Evolutionary conservation across 2,329 filamentous ascomycete genomes (phyloP).

Genomic region (Didymella pomorum): DNA sequence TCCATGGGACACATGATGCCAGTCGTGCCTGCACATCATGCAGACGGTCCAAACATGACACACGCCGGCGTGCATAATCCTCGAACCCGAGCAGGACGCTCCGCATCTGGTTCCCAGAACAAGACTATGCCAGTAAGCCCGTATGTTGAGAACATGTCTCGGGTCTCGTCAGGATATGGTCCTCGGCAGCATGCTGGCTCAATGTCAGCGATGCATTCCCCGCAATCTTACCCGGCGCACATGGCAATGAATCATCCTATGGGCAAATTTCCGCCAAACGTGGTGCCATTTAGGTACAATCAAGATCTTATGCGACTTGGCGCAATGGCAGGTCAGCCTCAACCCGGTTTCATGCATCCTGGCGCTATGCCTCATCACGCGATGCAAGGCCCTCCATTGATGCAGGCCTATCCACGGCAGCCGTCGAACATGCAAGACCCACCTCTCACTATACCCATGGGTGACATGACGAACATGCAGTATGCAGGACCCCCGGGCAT

Average conservation of each 20-base stretch:
- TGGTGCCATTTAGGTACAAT: slow-evolving; percentile 27
- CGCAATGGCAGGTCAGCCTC: slow-evolving; percentile 25
- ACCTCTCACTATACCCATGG: slow-evolving; percentile 28
- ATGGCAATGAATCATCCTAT: slow-evolving; percentile 26
- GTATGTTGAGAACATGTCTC: slow-evolving; percentile 34
- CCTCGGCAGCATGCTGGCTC: slow-evolving; percentile 25
- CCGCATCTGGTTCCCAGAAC: slow-evolving; percentile 20
- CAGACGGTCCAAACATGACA: slow-evolving; percentile 4
- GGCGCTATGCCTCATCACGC: slow-evolving; percentile 23
- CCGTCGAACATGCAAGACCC: slow-evolving; percentile 4
- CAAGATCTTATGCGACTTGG: slow-evolving; percentile 17
- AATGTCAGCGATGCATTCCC: slow-evolving; percentile 25
- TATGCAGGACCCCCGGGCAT: slow-evolving; percentile 18
- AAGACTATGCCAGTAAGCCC: slow-evolving; percentile 13
- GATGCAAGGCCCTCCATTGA: slow-evolving; percentile 22
- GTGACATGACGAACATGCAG: slow-evolving; percentile 43
- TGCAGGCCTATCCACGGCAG: slow-evolving; percentile 26
- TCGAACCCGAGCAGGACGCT: slow-evolving; percentile 22
- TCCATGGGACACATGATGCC: slow-evolving; percentile 7
- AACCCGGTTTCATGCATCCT: slow-evolving; percentile 20
- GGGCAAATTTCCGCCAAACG: slow-evolving; percentile 15
- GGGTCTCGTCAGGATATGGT: slow-evolving; percentile 24
- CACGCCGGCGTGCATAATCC: slow-evolving; percentile 18
- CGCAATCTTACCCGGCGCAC: slow-evolving; percentile 22
- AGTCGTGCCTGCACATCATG: slow-evolving; percentile 4